Evolutionary conservation across 371 early-diverging fungal genomes (phyloP), one percentile per base, ranked within the genome.

Genomic region (Apophysomyces trapeziformis): DNA sequence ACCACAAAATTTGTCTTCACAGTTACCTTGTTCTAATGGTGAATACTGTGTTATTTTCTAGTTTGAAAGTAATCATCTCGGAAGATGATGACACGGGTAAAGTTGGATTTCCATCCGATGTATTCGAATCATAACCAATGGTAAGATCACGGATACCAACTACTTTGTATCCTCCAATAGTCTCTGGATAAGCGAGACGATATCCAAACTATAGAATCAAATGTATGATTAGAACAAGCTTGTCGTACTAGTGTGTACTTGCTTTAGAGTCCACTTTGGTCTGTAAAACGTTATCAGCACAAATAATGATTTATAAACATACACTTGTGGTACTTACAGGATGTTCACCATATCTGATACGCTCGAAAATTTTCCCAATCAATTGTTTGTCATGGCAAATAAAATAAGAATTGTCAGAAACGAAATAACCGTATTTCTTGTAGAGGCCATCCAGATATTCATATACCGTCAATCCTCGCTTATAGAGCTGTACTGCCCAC

Each of bases 61-160:
- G 83, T 58, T 84, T 78, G 75, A 97, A 94, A 0, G 97, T 97
- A 45, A 97, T 90, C 97, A 97, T 97, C 54, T 97, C 94, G 2
- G 96, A 87, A 1, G 90, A 84, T 0, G 88, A 64, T 1, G 95
- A 93, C 4, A 91, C 90, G 4, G 95, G 95, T 56, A 97, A 77
- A 0, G 74, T 77, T 4, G 96, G 95, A 3, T 78, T 68, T 57
- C 84, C 73, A 65, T 88, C 89, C 44, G 85, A 71, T 45, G 87
- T 85, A 21, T 71, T 69, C 21, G 92, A 87, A 71, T 97, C 97
- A 68, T 94, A 95, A 4, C 95, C 96, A 36, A 89, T 74, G 0
- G 97, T 96, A 74, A 97, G 74, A 79, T 97, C 98, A 37, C 96
- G 89, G 26, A 97, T 87, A 21, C 84, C 81, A 36, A 79, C 72